Conservation (phyloP, 257 asterid genomes). For the Fraxinus quadrangulata region DNA sequence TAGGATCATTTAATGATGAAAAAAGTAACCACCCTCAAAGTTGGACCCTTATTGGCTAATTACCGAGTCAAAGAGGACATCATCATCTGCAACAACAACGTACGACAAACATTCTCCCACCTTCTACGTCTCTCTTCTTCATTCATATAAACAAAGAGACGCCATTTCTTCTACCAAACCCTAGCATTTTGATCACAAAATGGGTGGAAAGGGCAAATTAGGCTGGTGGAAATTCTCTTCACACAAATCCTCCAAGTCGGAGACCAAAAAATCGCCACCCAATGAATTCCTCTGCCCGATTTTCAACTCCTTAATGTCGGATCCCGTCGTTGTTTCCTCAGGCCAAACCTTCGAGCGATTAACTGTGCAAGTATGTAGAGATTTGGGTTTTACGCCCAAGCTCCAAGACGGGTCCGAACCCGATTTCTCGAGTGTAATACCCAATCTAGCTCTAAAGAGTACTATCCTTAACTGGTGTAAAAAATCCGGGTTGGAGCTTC, state of each 20-base stretch:
- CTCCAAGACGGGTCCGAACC: conserved; percentile 65
- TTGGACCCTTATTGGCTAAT: not conserved
- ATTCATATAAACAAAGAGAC: not conserved
- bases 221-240: conserved; percentile 58
- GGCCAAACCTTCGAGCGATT: conserved; percentile 86
- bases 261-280: conserved; percentile 44
- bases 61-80: not conserved
- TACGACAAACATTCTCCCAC: not conserved
- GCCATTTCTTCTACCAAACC: not conserved
- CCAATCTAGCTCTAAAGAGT: conserved; percentile 67
- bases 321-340: conserved; percentile 79
- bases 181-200: not conserved
- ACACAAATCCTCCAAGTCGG: conserved; percentile 39
- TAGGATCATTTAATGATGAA: not conserved
- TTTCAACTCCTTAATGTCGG: conserved; percentile 64
- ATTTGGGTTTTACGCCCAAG: conserved; percentile 53
- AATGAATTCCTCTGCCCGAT: conserved; percentile 79
- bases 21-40: not conserved
- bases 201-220: conserved; percentile 63
- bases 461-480: conserved; percentile 76
- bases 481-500: conserved; percentile 45
- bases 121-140: not conserved
- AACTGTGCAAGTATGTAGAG: conserved; percentile 57
- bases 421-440: conserved; percentile 66
- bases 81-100: not conserved